Conservation (phyloP, 23 red algal species). For the Chondrus crispus region DNA sequence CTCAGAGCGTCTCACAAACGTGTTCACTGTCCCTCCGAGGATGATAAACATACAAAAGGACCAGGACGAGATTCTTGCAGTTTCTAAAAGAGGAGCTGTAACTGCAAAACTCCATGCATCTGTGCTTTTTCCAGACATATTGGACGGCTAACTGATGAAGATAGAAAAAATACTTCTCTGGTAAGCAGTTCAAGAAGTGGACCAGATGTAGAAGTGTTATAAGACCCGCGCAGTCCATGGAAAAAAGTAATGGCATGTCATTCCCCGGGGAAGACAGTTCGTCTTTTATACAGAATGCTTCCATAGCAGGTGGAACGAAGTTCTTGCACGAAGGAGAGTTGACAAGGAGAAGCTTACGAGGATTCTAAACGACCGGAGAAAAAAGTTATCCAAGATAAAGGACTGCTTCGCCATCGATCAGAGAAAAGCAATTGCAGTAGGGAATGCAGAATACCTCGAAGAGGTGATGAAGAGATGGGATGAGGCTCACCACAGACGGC, state of each 20-base stretch:
- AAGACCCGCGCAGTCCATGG: neutral
- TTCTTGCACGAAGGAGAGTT: too few species aligned
- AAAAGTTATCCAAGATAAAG: neutral
- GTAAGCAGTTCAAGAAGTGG: neutral
- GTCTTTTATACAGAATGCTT: too few species aligned
- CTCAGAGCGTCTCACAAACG: neutral
- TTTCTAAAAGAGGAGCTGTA: neutral
- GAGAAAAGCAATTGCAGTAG: too few species aligned
- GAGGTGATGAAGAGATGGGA: neutral
- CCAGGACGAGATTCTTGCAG: neutral
- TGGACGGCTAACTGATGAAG: neutral
- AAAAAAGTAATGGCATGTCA: too few species aligned
- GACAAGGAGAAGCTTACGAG: neutral
- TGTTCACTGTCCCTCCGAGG: neutral
- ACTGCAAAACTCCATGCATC: neutral
- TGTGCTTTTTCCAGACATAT: neutral
- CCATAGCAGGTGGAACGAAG: too few species aligned
- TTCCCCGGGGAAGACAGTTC: too few species aligned
- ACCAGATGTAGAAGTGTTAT: neutral
- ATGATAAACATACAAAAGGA: neutral
- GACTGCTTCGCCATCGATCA: too few species aligned
- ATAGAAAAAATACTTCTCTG: neutral
- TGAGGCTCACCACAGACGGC: neutral
- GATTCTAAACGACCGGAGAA: neutral
- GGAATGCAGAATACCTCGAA: too few species aligned